A percentile compares a stretch with the other conserved stretches of the same genome.
phyloP scores from a whole-genome alignment of 2,329 filamentous ascomycete genomes.

The Chaetomiaceae sp. region DNA sequence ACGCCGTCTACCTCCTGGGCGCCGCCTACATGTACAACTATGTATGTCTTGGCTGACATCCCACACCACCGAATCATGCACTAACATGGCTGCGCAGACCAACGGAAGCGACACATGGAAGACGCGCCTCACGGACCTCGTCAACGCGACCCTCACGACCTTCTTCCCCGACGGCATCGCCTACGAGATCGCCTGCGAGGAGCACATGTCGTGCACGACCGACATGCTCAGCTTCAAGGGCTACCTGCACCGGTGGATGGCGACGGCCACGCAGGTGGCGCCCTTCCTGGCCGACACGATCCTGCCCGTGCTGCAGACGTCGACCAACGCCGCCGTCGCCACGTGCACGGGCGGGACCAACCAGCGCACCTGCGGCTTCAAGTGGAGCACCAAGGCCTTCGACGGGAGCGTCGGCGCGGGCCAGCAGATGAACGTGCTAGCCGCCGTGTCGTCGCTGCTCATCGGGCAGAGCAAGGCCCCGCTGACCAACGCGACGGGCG shows the following conservation, averaged over 20 bases:
- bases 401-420: conserved; percentile 56
- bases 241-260: conserved; percentile 61
- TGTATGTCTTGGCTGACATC: conserved; percentile 36
- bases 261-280: conserved; percentile 54
- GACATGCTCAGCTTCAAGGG: conserved; percentile 73
- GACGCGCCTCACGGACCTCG: conserved; percentile 48
- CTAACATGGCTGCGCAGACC: conserved; percentile 36
- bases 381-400: conserved; percentile 51
- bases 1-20: conserved; percentile 57
- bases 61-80: neutral
- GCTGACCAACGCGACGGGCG: conserved; percentile 46
- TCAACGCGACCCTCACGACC: conserved; percentile 42
- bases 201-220: conserved; percentile 54
- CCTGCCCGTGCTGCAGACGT: conserved; percentile 51
- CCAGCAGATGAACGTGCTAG: conserved; percentile 55
- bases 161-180: conserved; percentile 59
- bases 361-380: conserved; percentile 59
- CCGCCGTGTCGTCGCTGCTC: conserved; percentile 48
- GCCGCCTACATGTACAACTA: conserved; percentile 66
- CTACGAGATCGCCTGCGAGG: conserved; percentile 64
- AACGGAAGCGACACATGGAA: conserved; percentile 52
- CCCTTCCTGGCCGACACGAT: conserved; percentile 53
- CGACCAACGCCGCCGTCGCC: conserved; percentile 55
- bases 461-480: conserved; percentile 39
- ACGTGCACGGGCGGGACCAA: conserved; percentile 58